Percentiles rank a stretch among this genome's conserved stretches.
phyloP scores from a whole-genome alignment of 2,329 filamentous ascomycete species.

The Diaporthe velutina region DNA sequence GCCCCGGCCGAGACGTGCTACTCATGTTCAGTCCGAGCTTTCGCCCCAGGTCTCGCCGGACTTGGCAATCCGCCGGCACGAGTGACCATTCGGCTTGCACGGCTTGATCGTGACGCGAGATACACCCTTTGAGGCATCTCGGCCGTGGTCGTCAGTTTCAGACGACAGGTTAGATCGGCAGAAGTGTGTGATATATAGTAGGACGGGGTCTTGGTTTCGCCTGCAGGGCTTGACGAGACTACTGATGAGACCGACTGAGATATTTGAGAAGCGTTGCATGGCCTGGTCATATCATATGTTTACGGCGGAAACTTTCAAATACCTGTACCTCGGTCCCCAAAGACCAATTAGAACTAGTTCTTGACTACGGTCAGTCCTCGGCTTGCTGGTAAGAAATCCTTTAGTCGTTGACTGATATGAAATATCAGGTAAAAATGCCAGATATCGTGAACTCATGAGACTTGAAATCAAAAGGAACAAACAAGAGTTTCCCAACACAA shows the following conservation, averaged over 20 bases:
- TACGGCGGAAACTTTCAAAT: neutral
- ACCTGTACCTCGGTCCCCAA: neutral
- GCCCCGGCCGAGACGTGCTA: neutral
- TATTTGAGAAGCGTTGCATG: neutral
- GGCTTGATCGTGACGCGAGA: conserved; percentile 2
- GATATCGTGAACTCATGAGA: neutral
- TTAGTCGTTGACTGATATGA: too few relatives aligned
- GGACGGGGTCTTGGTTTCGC: neutral
- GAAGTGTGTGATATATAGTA: neutral
- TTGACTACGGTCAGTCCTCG: neutral
- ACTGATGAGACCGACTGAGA: neutral
- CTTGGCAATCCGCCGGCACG: conserved; percentile 6
- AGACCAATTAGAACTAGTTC: neutral
- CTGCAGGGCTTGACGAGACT: neutral
- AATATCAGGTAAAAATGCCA: neutral
- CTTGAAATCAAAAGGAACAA: neutral
- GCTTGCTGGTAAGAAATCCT: too few relatives aligned
- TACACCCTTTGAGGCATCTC: neutral
- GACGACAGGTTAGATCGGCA: neutral
- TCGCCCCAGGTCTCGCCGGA: neutral
- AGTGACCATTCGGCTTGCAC: neutral
- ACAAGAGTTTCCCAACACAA: neutral
- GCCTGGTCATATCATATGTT: neutral
- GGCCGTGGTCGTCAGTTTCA: neutral
- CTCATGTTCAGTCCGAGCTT: conserved; percentile 5